Percentiles rank a stretch among this genome's conserved stretches.
Conservation (phyloP, 1,284 basidiomycete genomes). For the Tilletia indica region DNA sequence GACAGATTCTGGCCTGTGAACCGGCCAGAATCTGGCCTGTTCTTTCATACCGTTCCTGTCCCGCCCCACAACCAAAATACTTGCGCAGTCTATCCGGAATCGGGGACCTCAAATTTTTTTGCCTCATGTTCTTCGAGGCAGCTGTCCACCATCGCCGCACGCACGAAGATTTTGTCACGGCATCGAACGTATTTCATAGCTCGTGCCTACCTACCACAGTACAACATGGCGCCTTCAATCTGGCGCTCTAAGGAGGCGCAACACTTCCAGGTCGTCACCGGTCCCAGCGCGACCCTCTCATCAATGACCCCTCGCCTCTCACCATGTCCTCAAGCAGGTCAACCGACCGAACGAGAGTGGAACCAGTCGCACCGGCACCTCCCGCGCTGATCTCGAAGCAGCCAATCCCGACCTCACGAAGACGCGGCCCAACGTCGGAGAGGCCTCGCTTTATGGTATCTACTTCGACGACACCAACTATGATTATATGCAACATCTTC, state of each 20-base stretch:
- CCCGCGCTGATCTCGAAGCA: conserved; percentile 70
- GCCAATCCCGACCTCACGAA: conserved; percentile 60
- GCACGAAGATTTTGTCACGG: too few species aligned
- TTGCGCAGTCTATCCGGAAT: too few species aligned
- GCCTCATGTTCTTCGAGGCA: too few species aligned
- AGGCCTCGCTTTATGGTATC: conserved; percentile 85
- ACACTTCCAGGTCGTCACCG: conserved; percentile 97
- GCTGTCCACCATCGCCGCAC: too few species aligned
- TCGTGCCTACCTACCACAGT: too few species aligned
- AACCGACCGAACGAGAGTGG: conserved; percentile 60
- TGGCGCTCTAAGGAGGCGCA: conserved; percentile 83
- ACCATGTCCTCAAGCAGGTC: conserved; percentile 82
- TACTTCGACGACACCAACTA: conserved; percentile 98
- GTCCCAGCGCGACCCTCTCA: conserved; percentile 90
- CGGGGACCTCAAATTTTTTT: too few species aligned
- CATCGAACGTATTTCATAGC: too few species aligned
- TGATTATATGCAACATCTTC: conserved; percentile 96
- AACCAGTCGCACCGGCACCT: conserved; percentile 66
- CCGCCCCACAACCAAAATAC: too few species aligned
- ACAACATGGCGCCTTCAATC: conserved; percentile 62
- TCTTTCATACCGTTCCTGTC: not conserved
- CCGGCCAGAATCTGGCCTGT: not conserved
- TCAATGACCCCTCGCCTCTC: conserved; percentile 84
- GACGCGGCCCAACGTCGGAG: conserved; percentile 64
- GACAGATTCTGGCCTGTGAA: not conserved